Conservation (phyloP, 495 filamentous ascomycete species). For the Physcia stellaris region DNA sequence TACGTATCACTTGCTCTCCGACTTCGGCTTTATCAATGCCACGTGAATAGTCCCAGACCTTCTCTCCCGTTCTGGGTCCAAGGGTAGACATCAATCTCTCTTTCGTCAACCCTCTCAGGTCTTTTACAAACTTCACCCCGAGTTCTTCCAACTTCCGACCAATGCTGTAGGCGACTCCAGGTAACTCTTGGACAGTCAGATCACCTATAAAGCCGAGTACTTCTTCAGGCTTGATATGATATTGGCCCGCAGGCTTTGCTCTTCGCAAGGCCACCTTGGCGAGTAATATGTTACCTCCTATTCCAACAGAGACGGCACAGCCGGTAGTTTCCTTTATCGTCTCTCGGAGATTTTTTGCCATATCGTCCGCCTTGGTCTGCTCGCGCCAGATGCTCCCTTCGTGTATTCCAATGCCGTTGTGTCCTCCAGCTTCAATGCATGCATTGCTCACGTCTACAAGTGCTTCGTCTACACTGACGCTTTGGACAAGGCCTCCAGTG, state of each 20-base stretch:
- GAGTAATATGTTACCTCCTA: slow-evolving; percentile 78
- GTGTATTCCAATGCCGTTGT: slow-evolving; percentile 48
- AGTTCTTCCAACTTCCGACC: slow-evolving; percentile 74
- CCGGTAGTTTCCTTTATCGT: slow-evolving; percentile 58
- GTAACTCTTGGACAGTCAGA: slow-evolving; percentile 64
- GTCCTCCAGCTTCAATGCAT: slow-evolving; percentile 52
- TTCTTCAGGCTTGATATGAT: slow-evolving; percentile 69
- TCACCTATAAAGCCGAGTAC: slow-evolving; percentile 61
- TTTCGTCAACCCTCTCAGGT: slow-evolving; percentile 60
- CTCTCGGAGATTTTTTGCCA: slow-evolving; percentile 52
- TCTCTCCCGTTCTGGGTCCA: slow-evolving; percentile 86
- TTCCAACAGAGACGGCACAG: slow-evolving; percentile 87
- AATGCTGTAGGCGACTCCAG: slow-evolving; percentile 80
- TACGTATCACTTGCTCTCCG: slow-evolving; percentile 64
- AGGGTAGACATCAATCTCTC: slow-evolving; percentile 58
- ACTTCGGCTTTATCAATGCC: slow-evolving; percentile 82
- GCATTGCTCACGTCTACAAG: slow-evolving; percentile 61
- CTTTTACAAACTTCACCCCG: slow-evolving; percentile 68
- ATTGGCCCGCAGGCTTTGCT: slow-evolving; percentile 90
- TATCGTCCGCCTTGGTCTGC: slow-evolving; percentile 63
- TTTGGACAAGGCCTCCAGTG: slow-evolving; percentile 73
- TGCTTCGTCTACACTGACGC: slow-evolving; percentile 92
- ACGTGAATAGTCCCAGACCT: slow-evolving; percentile 78
- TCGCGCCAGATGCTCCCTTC: slow-evolving; percentile 71
- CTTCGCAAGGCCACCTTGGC: slow-evolving; percentile 83